These are phyloP conservation scores for Fraxinus xanthoxyloides DNA, from an alignment of 305 asterid species.

Conservation along the genomic window DNA sequence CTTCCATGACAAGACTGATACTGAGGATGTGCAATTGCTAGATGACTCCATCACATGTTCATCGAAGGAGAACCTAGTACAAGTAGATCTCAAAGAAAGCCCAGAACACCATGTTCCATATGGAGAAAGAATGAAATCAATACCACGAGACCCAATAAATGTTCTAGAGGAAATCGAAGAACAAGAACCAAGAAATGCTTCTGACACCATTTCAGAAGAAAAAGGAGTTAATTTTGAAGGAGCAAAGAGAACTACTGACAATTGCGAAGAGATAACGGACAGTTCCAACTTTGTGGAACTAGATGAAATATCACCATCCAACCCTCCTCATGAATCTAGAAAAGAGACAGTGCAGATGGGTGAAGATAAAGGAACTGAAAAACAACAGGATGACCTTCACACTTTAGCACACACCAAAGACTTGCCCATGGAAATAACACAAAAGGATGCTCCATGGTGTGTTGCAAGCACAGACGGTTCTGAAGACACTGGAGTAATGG, in stretches of 20 bases:
- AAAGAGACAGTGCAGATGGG: constrained; percentile 23
- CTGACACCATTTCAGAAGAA: constrained; percentile 24
- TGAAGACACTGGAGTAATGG: constrained; percentile 22
- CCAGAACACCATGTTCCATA: constrained; percentile 17
- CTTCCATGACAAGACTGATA: constrained; percentile 23
- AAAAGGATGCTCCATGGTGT: constrained; percentile 18
- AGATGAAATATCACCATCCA: constrained; percentile 18
- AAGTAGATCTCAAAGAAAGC: constrained; percentile 22
- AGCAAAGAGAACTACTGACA: constrained; percentile 16
- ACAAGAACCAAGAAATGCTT: constrained; percentile 19
- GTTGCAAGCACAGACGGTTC: constrained; percentile 21
- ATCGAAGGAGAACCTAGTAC: constrained; percentile 22
- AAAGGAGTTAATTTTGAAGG: constrained; percentile 17
- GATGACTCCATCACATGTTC: constrained; percentile 15
- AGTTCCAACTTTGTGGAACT: not conserved
- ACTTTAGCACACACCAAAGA: constrained; percentile 21
- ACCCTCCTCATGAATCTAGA: constrained; percentile 19
- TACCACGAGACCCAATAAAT: constrained; percentile 13
- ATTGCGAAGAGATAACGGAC: constrained; percentile 19
- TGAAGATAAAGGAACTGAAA: constrained; percentile 23
- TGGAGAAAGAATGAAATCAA: constrained; percentile 22
- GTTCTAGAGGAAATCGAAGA: constrained; percentile 21
- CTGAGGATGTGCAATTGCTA: constrained; percentile 17
- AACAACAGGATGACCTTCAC: constrained; percentile 27
- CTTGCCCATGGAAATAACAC: constrained; percentile 15